Conservation (phyloP, 2,329 filamentous ascomycete genomes). For the Arthrobotrys entomopaga region DNA sequence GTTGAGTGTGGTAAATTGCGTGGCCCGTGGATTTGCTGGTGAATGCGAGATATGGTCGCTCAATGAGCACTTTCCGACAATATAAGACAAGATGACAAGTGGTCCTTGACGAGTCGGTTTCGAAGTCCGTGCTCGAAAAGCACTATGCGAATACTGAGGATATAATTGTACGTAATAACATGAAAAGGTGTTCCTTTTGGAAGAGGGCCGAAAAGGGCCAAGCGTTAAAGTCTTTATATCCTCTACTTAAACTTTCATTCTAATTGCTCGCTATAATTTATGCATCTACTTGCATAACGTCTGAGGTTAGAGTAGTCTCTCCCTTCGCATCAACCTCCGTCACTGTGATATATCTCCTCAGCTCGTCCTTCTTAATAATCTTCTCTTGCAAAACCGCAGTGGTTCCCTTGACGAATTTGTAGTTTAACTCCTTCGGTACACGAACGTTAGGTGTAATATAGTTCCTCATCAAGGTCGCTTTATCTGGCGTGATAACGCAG, state of each 20-base stretch:
- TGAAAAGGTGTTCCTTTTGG: slow-evolving; percentile 1
- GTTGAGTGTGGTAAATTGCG: slow-evolving; percentile 47
- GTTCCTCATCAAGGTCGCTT: slow-evolving; percentile 88
- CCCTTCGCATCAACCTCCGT: slow-evolving; percentile 80
- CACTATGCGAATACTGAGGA: not conserved
- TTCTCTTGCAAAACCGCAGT: slow-evolving; percentile 96
- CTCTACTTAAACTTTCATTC: slow-evolving; percentile 1
- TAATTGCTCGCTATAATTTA: slow-evolving; percentile 61
- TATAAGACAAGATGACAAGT: slow-evolving; percentile 3
- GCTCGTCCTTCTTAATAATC: slow-evolving; percentile 91
- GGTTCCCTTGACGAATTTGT: slow-evolving; percentile 89
- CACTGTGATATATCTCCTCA: slow-evolving; percentile 92
- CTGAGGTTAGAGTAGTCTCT: slow-evolving; percentile 64
- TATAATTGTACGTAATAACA: not conserved
- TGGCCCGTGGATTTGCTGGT: slow-evolving; percentile 29
- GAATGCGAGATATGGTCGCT: slow-evolving; percentile 46
- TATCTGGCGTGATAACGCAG: slow-evolving; percentile 91
- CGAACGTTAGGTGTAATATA: slow-evolving; percentile 93
- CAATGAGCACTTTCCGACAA: slow-evolving; percentile 36
- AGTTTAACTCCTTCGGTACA: slow-evolving; percentile 89
- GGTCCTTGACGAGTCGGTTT: not conserved
- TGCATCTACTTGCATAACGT: slow-evolving; percentile 73
- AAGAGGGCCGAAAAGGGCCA: no score
- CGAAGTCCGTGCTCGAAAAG: not conserved
- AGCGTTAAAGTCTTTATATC: not conserved